Conservation (phyloP, 2,329 filamentous ascomycete species). For the Clonostachys byssicola region DNA sequence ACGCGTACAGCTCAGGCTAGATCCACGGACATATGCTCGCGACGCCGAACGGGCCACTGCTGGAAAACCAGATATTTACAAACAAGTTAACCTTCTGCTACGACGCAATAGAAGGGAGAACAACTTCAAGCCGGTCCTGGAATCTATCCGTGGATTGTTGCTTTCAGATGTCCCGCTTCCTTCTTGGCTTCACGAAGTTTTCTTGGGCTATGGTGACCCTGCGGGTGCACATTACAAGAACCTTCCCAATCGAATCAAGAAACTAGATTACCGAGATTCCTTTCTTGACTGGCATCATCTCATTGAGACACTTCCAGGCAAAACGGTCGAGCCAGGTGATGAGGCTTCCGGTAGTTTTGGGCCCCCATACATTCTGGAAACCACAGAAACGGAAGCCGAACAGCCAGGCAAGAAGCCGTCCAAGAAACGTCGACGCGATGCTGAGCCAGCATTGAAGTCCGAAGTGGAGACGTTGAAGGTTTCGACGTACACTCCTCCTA, state of each 20-base stretch:
- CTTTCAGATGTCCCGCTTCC: conserved; percentile 83
- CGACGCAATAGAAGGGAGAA: conserved; percentile 85
- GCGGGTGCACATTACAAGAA: conserved; percentile 82
- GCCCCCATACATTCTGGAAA: conserved; percentile 83
- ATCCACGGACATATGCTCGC: conserved; percentile 70
- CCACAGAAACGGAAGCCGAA: conserved; percentile 48
- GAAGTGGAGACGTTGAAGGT: conserved; percentile 70
- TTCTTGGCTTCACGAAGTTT: conserved; percentile 92
- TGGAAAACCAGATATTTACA: conserved; percentile 77
- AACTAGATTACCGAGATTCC: conserved; percentile 87
- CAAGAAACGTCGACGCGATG: conserved; percentile 84
- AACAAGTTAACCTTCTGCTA: conserved; percentile 79
- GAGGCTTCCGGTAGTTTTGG: conserved; percentile 70
- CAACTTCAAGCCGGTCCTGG: conserved; percentile 91
- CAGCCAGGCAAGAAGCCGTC: conserved; percentile 54
- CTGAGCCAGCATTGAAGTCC: conserved; percentile 59
- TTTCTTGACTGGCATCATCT: conserved; percentile 96
- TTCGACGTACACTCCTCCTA: conserved; percentile 84
- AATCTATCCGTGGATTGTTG: conserved; percentile 84
- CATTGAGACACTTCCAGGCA: conserved; percentile 83
- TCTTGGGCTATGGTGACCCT: conserved; percentile 94
- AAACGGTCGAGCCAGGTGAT: conserved; percentile 74
- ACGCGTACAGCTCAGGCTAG: conserved; percentile 76
- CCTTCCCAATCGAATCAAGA: conserved; percentile 71
- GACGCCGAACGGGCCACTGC: conserved; percentile 64